Conservation (phyloP, 2,329 filamentous ascomycete genomes). For the Immersiporthe knoxdaviesiana region DNA sequence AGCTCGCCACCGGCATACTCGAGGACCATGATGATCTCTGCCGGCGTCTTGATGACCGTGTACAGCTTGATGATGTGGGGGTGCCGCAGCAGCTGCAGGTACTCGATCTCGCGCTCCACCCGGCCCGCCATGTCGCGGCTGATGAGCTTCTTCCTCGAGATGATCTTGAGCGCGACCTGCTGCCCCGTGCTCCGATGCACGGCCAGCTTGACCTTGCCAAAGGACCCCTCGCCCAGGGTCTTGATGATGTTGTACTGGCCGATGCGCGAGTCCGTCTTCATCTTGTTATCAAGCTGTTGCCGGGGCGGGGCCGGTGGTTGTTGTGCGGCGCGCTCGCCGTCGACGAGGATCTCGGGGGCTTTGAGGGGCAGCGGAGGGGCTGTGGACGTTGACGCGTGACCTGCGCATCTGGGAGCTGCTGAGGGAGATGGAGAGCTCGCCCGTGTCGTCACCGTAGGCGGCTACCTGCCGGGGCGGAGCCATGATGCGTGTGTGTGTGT, state of each 20-base stretch:
- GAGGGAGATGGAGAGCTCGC: slow-evolving; percentile 80
- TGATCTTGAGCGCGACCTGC: slow-evolving; percentile 97
- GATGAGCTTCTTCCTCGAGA: slow-evolving; percentile 92
- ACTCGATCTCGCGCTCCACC: slow-evolving; percentile 97
- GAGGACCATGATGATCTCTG: slow-evolving; percentile 98
- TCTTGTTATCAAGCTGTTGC: slow-evolving; percentile 42
- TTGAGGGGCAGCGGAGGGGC: slow-evolving; percentile 31
- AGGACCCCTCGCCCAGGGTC: slow-evolving; percentile 94
- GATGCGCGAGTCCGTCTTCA: slow-evolving; percentile 78
- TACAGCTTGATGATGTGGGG: slow-evolving; percentile 99
- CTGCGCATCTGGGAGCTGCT: slow-evolving; percentile 67
- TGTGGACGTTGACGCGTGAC: slow-evolving; percentile 44
- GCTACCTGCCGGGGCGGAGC: slow-evolving; percentile 56
- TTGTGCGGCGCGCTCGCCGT: slow-evolving; percentile 22
- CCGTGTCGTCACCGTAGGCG: slow-evolving; percentile 66
- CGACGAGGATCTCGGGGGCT: slow-evolving; percentile 40
- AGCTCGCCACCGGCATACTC: slow-evolving; percentile 96
- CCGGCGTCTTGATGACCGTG: slow-evolving; percentile 92
- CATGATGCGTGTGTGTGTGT: slow-evolving; percentile 43
- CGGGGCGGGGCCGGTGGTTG: slow-evolving; percentile 31
- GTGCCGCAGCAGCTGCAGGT: slow-evolving; percentile 91
- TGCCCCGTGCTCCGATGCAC: slow-evolving; percentile 90
- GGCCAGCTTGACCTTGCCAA: slow-evolving; percentile 97
- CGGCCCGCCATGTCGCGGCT: slow-evolving; percentile 97
- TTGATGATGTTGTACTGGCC: slow-evolving; percentile 89